Conservation (phyloP, 139 green algal genomes). For the Limnomonas spitsbergensis region DNA sequence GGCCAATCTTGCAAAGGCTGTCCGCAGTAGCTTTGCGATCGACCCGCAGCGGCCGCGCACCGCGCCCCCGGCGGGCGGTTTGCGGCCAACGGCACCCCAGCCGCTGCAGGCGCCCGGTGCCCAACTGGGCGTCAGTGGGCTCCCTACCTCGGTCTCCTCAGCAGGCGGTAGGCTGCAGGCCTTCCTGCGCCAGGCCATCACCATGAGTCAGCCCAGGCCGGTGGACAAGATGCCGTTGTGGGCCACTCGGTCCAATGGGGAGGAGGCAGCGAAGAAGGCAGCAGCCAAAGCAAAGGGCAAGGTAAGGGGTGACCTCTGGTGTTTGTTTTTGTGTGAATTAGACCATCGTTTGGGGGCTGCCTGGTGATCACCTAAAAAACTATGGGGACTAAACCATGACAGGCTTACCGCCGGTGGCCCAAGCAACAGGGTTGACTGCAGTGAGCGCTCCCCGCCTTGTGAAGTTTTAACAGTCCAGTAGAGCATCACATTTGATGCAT, state of each 20-base stretch:
- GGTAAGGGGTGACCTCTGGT: too few relatives aligned
- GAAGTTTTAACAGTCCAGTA: too few relatives aligned
- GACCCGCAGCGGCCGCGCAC: neutral
- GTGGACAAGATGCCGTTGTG: neutral
- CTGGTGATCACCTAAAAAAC: too few relatives aligned
- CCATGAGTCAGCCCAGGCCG: neutral
- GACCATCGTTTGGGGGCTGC: too few relatives aligned
- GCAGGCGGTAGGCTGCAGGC: neutral
- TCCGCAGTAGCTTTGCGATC: neutral
- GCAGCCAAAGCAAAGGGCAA: neutral
- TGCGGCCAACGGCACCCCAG: neutral
- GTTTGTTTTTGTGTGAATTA: too few relatives aligned
- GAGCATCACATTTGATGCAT: too few relatives aligned
- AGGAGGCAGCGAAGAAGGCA: neutral
- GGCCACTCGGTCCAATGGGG: neutral
- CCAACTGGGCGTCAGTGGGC: too few relatives aligned
- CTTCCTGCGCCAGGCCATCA: neutral
- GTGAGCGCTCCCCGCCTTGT: too few relatives aligned
- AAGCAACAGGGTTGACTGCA: too few relatives aligned
- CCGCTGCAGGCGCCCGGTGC: neutral
- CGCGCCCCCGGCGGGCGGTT: too few relatives aligned
- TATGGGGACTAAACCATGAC: too few relatives aligned
- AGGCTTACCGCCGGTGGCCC: too few relatives aligned
- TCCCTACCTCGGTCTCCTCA: neutral
- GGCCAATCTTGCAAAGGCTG: neutral